Percentiles rank a stretch among this genome's conserved stretches.
Evolutionary conservation across 2,329 filamentous ascomycete genomes (phyloP).

Genomic region (Lasiodiplodia hormozganensis): DNA sequence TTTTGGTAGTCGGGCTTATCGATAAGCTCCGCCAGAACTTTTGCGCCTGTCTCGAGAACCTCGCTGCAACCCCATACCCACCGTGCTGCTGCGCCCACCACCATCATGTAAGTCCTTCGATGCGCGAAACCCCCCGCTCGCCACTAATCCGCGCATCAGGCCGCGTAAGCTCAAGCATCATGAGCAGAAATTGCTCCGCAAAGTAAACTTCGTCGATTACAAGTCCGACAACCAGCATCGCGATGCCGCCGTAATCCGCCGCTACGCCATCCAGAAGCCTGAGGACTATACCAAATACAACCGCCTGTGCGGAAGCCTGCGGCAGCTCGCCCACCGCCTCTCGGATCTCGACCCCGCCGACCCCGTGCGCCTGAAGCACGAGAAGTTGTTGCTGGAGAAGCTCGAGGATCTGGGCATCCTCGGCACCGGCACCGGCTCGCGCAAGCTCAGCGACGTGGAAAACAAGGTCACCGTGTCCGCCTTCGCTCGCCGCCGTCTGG

Average conservation of each 20-base stretch:
- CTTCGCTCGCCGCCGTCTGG: conserved; percentile 82
- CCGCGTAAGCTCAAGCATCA: conserved; percentile 76
- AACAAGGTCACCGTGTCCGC: conserved; percentile 87
- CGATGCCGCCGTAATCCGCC: conserved; percentile 77
- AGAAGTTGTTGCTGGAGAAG: conserved; percentile 87
- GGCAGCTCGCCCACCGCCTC: conserved; percentile 88
- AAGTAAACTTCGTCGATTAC: conserved; percentile 94
- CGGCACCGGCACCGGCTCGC: conserved; percentile 66
- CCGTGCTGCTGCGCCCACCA: background rate
- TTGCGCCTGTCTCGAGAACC: background rate
- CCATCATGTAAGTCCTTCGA: conserved; percentile 55
- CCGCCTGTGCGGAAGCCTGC: conserved; percentile 66
- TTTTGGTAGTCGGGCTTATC: background rate
- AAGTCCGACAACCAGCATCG: conserved; percentile 88
- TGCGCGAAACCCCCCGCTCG: no score
- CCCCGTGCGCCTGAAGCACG: conserved; percentile 79
- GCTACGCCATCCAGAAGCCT: conserved; percentile 90
- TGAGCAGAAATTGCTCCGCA: conserved; percentile 82
- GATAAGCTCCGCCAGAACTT: background rate
- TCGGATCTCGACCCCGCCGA: conserved; percentile 81
- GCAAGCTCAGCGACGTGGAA: conserved; percentile 75
- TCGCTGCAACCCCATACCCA: background rate
- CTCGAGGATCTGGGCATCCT: conserved; percentile 91
- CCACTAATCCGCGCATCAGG: no score
- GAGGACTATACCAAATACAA: conserved; percentile 74